A percentile compares a stretch with the other conserved stretches of the same genome.
Evolutionary conservation across 2,329 filamentous ascomycete genomes (phyloP).

Genomic region (Claviceps arundinis): DNA sequence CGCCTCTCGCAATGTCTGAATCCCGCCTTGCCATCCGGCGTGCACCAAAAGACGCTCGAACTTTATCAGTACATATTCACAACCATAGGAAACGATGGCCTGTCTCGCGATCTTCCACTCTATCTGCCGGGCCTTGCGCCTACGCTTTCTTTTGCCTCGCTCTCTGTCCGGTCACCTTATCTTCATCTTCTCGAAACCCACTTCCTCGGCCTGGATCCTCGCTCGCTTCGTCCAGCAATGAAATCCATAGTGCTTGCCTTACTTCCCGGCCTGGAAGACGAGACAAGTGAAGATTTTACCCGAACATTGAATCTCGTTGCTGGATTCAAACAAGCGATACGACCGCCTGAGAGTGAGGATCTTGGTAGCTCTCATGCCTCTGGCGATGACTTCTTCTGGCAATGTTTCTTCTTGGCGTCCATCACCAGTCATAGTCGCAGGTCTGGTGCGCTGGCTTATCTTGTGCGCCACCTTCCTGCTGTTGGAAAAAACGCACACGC

Average conservation of each 20-base stretch:
- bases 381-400: slow-evolving; percentile 89
- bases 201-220: slow-evolving; percentile 57
- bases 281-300: slow-evolving; percentile 95
- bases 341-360: slow-evolving; percentile 36
- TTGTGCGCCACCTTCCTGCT: slow-evolving; percentile 60
- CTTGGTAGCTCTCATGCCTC: slow-evolving; percentile 40
- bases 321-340: slow-evolving; percentile 57
- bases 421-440: slow-evolving; percentile 81
- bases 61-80: slow-evolving; percentile 85
- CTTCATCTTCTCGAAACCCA: slow-evolving; percentile 73
- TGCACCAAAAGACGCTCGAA: slow-evolving; percentile 94
- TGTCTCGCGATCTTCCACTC: slow-evolving; percentile 70
- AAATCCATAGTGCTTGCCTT: slow-evolving; percentile 84
- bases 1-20: slow-evolving; percentile 92
- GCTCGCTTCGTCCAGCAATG: slow-evolving; percentile 68
- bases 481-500: slow-evolving; percentile 12
- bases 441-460: slow-evolving; percentile 76
- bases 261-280: slow-evolving; percentile 84
- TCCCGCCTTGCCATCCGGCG: slow-evolving; percentile 81
- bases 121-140: slow-evolving; percentile 84
- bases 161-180: slow-evolving; percentile 77
- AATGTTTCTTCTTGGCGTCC: slow-evolving; percentile 86
- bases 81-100: slow-evolving; percentile 65
- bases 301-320: slow-evolving; percentile 68
- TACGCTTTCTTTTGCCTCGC: slow-evolving; percentile 85